phyloP scores from a whole-genome alignment of 768 basidiomycete genomes.

The Artomyces pyxidatus region DNA sequence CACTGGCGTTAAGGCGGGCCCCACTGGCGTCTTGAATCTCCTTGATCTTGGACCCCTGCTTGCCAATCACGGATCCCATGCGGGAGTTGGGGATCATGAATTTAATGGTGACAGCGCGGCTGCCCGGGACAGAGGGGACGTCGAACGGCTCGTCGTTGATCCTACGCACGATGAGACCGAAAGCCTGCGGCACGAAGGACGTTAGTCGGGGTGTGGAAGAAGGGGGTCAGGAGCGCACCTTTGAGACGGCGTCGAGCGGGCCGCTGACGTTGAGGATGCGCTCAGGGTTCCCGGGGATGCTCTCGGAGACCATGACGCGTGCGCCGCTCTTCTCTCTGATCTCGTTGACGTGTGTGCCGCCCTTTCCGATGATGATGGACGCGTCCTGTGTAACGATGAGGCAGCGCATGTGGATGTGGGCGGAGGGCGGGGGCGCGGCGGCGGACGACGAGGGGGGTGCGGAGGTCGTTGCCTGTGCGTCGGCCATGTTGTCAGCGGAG shows the following conservation, averaged over 20 bases:
- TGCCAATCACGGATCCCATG: constrained; percentile 99
- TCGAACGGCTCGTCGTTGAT: constrained; percentile 99
- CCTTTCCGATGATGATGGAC: constrained; percentile 97
- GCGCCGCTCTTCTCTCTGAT: constrained; percentile 97
- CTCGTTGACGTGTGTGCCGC: constrained; percentile 94
- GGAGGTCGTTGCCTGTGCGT: constrained; percentile 36
- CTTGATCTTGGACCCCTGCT: constrained; percentile 96
- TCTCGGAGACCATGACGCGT: constrained; percentile 94
- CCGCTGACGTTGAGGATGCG: constrained; percentile 96
- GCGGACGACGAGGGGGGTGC: constrained; percentile 46
- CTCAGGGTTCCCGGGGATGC: constrained; percentile 98
- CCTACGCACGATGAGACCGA: constrained; percentile 94
- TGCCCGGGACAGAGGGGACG: constrained; percentile 94
- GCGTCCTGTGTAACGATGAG: constrained; percentile 99
- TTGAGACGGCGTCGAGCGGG: constrained; percentile 95
- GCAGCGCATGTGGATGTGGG: constrained; percentile 94
- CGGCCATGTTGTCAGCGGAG: constrained; percentile 27
- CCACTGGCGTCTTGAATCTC: constrained; percentile 99
- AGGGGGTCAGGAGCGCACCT: constrained; percentile 46
- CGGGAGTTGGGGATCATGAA: constrained; percentile 99
- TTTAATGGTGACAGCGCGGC: constrained; percentile 97
- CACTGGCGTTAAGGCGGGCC: constrained; percentile 91
- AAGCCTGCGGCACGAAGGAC: constrained; percentile 52
- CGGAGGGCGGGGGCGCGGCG: constrained; percentile 49
- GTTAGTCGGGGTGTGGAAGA: not conserved